These are phyloP conservation scores for Phytopythium chamaehyphon DNA, from an alignment of 352 stramenopile species.

Conservation along the genomic window DNA sequence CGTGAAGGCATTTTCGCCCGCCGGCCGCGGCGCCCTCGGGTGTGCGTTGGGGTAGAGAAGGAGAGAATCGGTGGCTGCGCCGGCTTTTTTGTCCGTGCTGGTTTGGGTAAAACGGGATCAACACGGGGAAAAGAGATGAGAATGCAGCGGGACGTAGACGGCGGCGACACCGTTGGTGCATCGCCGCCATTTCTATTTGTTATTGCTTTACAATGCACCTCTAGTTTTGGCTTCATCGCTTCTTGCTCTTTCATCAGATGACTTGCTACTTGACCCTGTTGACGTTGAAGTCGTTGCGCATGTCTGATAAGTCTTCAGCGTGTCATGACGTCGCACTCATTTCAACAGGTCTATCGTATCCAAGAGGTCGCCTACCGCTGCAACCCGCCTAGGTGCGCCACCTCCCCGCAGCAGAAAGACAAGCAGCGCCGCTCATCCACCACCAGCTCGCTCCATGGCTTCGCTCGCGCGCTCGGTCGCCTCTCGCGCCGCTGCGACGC, in stretches of 20 bases:
- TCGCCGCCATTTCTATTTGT: not conserved
- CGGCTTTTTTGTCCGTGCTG: constrained; percentile 6
- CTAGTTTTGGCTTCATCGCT: not conserved
- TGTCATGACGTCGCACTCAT: too few relatives aligned
- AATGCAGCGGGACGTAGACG: not conserved
- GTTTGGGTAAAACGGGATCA: constrained; percentile 5
- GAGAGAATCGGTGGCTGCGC: constrained; percentile 41
- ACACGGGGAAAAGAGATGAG: constrained; percentile 10
- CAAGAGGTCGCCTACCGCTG: not conserved
- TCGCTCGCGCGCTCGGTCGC: constrained; percentile 22
- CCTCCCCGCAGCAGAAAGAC: constrained; percentile 7
- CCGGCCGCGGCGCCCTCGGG: constrained; percentile 1
- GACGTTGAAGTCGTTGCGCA: constrained; percentile 7
- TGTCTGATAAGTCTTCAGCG: not conserved
- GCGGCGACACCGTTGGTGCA: too few relatives aligned
- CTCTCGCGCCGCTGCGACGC: constrained; percentile 26
- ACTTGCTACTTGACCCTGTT: not conserved
- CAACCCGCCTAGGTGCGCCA: not conserved
- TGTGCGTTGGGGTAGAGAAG: constrained; percentile 27
- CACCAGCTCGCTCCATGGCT: constrained; percentile 3
- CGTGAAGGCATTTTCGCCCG: constrained; percentile 1
- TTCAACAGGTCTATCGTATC: not conserved
- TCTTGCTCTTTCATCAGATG: not conserved
- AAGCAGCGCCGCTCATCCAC: constrained; percentile 9
- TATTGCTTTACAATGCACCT: too few relatives aligned